Evolutionary conservation across 495 filamentous ascomycete genomes (phyloP), one percentile per base, ranked within the genome.

Genomic region (Bombardia bombarda): DNA sequence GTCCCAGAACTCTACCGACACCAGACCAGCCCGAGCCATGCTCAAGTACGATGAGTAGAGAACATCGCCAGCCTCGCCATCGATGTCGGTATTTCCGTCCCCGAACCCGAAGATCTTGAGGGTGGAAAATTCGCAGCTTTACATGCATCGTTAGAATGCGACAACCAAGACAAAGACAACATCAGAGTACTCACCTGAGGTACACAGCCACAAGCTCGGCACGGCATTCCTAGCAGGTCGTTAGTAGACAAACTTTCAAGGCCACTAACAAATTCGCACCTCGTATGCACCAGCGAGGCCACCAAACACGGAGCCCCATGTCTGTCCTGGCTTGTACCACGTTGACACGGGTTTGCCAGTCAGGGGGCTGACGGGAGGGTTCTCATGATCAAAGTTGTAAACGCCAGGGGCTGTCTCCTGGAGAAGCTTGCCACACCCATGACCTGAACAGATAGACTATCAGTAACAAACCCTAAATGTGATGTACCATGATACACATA

Each of bases 271-370:
- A 19, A 19, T 22, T n/a, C 21, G 8, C 58, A 89, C 85, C 61
- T 97, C 90, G 61, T 95, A 97, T 4, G 80, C 82, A 2, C 81
- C 85, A 14, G 89, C 84, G 51, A 93, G 74, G 33, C 83, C 77
- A 12, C 89, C 90, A 51, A 97, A 96, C 1, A 93, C 86, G 16
- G 82, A 85, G 37, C 87, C 83, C 90, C 90, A 97, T 0, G 90
- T 97, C 56, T 97, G 86, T 2, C 87, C 86, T 1, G 87, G 88
- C 59, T 89, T 90, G 63, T 96, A 97, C 77, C 81, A 95, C 5
- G 84, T 89, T 3, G 73, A 75, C 18, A 95, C 65, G 6, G 86
- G 84, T 59, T 89, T 83, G 19, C 73, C 70, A 6, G 80, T 86
- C 13, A 95, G 57, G 1, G 89, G 90, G 51, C 75, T 88, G 44